These are phyloP conservation scores for Tephrocybe sp. DNA, from an alignment of 768 basidiomycete genomes.

Conservation along the genomic window DNA sequence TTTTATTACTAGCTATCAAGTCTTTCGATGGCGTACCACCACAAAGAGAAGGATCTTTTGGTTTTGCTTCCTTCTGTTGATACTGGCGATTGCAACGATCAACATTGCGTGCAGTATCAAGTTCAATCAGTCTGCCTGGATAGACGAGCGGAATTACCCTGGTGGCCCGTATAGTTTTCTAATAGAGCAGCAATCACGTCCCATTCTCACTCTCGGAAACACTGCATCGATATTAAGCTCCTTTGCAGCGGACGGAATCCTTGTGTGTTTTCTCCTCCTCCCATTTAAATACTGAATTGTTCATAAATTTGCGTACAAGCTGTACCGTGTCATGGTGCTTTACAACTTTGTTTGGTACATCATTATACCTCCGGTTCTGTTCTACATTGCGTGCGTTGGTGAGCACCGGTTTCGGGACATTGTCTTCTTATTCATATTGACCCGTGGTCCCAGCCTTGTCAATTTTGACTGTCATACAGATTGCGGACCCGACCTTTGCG, in stretches of 20 bases:
- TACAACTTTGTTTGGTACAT: constrained; percentile 12
- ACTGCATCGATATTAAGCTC: constrained; percentile 28
- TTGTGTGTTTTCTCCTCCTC: constrained; percentile 29
- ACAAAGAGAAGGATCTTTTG: constrained; percentile 2
- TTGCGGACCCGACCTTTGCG: constrained; percentile 25
- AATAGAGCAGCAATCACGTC: constrained; percentile 19
- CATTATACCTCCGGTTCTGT: constrained; percentile 3
- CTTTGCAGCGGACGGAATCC: constrained; percentile 34
- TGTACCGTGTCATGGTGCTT: constrained; percentile 13
- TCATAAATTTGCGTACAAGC: neutral
- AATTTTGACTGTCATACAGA: constrained; percentile 29
- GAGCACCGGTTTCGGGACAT: neutral
- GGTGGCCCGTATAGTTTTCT: constrained; percentile 37
- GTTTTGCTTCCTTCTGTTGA: constrained; percentile 3
- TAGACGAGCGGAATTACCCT: constrained; percentile 26
- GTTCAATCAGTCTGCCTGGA: constrained; percentile 30
- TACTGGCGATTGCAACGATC: constrained; percentile 13
- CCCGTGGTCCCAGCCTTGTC: constrained; percentile 24
- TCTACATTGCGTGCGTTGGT: constrained; percentile 13
- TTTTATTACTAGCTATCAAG: constrained; percentile 12
- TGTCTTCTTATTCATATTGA: neutral
- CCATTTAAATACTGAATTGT: neutral
- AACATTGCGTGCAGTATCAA: constrained; percentile 19
- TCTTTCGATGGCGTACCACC: constrained; percentile 6
- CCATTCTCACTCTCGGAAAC: constrained; percentile 22